Base-by-base conservation (phyloP, 371 early-diverging fungal species). In the Mortierella sp. region DNA sequence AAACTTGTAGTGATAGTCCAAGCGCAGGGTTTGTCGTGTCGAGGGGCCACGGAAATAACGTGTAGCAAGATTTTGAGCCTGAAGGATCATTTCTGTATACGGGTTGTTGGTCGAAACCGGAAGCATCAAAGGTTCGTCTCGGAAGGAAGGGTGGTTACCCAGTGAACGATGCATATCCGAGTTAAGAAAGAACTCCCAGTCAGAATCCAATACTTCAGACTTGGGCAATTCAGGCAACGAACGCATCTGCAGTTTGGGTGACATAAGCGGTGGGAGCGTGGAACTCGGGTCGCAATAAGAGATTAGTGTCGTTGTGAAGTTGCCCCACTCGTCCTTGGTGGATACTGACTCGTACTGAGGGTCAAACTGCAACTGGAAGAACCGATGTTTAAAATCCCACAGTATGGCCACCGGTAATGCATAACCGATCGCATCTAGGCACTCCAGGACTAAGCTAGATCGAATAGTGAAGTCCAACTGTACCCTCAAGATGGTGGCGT, bases 251-350 rank as follows among this genome's bases (percentile, higher is more conserved):
- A 57, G 48, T 12, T 41, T 56, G 2, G 59, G 67, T 6, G 49
- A 48, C 45, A 62, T 24, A 17, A 49, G 39, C 3, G 53, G 44
- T 14, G 51, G 34, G n/a, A n/a, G 45, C 0, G 57, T 28, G 24
- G 60, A 53, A 13, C 27, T 59, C 8, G 57, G 69, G 31, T 49
- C 54, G 13, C 66, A 60, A 43, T 45, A 67, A 0, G 90, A 89
- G 0, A 91, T 60, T 8, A 91, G 60, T 0, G 81, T 58, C 14
- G 82, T 68, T 7, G 82, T 58, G 63, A 90, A 88, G n/a, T 80
- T 61, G 16, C 80, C 73, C 90, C 90, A 90, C 63, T 90, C 90
- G 7, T 46, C 56, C 12, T 56, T 55, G 19, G 34, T 22, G 19
- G 45, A 53, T 31, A 52, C 43, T 9, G 41, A 27, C 10, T 13